Conservation (phyloP, 768 basidiomycete species). For the Russula brevipes region DNA sequence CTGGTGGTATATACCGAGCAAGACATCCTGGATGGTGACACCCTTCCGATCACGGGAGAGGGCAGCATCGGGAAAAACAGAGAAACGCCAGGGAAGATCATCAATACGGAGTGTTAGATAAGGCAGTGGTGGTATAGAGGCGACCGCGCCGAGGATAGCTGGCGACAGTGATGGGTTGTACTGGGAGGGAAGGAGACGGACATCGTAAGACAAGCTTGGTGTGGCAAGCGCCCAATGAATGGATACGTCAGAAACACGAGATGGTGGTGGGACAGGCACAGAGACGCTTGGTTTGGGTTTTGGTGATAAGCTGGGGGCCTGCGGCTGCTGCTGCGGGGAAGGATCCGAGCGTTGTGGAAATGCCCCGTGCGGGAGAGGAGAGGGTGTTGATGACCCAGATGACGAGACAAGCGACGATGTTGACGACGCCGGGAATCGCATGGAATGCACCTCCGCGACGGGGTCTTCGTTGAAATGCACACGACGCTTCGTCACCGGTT, state of each 20-base stretch:
- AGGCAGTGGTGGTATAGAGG: neutral
- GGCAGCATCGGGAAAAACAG: neutral
- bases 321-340: neutral
- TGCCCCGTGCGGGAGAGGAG: slow-evolving; percentile 7
- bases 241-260: neutral
- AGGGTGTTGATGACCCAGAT: slow-evolving; percentile 13
- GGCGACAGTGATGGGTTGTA: neutral
- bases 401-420: slow-evolving; percentile 7
- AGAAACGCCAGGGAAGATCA: slow-evolving; percentile 3
- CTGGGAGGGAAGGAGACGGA: neutral
- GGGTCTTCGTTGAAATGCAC: slow-evolving; percentile 18
- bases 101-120: slow-evolving; percentile 1
- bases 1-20: neutral
- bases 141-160: neutral
- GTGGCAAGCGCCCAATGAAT: neutral
- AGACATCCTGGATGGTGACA: slow-evolving; percentile 11
- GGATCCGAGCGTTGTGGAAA: slow-evolving; percentile 6
- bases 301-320: neutral
- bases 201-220: slow-evolving; percentile 5
- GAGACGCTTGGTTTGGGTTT: neutral
- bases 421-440: slow-evolving; percentile 10
- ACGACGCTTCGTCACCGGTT: neutral
- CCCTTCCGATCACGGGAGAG: neutral
- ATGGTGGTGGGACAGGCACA: neutral
- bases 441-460: slow-evolving; percentile 11